These are phyloP conservation scores for Phytopythium helicoides DNA, from an alignment of 352 stramenopile species.

Conservation along the genomic window DNA sequence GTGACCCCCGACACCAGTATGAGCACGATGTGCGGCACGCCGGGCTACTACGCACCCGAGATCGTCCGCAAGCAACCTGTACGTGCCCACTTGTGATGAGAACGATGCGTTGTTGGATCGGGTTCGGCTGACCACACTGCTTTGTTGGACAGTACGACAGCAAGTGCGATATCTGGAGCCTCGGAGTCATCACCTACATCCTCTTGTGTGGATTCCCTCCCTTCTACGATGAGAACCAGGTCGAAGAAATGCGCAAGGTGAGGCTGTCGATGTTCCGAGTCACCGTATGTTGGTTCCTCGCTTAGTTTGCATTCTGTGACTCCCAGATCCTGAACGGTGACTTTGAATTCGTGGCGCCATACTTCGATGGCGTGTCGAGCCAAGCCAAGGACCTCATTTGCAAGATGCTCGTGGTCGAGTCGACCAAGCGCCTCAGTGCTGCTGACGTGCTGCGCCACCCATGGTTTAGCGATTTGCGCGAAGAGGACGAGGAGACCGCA, in stretches of 20 bases:
- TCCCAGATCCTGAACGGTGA: constrained; percentile 71
- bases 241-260: constrained; percentile 81
- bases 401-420: constrained; percentile 91
- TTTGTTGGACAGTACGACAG: constrained; percentile 80
- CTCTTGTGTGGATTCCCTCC: constrained; percentile 95
- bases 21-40: constrained; percentile 90
- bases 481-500: constrained; percentile 51
- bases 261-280: background rate
- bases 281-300: background rate
- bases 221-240: constrained; percentile 94
- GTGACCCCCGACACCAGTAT: constrained; percentile 80
- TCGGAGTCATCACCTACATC: constrained; percentile 92
- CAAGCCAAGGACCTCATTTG: constrained; percentile 93
- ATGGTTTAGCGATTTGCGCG: constrained; percentile 72
- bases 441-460: constrained; percentile 62
- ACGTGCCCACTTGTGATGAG: constrained; percentile 2
- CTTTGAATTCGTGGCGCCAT: constrained; percentile 91
- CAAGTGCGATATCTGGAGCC: constrained; percentile 96
- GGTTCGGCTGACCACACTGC: background rate
- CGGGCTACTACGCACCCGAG: constrained; percentile 96
- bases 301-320: no score
- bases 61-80: constrained; percentile 91
- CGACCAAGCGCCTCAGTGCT: constrained; percentile 71
- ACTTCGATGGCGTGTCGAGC: constrained; percentile 90
- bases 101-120: background rate